phyloP scores from a whole-genome alignment of 345 rosid species.

The Hibiscus trionum region DNA sequence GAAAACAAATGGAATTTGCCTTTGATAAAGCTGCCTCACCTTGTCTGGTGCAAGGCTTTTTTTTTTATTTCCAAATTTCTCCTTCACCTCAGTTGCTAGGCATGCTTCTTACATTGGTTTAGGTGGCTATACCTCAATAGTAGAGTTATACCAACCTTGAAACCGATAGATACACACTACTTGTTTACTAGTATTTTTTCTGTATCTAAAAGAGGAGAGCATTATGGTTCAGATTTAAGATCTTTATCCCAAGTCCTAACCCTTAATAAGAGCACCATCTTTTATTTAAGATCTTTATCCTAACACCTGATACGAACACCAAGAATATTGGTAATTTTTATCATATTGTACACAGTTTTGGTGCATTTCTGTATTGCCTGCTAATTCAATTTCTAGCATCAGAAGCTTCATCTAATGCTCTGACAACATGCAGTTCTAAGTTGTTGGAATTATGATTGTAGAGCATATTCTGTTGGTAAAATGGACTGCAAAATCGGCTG shows the following conservation, averaged over 20 bases:
- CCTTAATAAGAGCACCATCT: background rate
- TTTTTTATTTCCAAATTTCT: background rate
- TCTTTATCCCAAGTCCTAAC: background rate
- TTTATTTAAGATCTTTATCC: background rate
- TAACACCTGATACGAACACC: background rate
- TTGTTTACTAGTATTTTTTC: background rate
- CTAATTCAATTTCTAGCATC: background rate
- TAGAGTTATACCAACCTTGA: background rate
- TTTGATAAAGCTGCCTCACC: background rate
- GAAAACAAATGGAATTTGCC: background rate
- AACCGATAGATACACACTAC: background rate
- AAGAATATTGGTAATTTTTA: background rate
- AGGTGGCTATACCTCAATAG: background rate
- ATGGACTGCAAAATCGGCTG: too few species aligned
- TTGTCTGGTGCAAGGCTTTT: background rate
- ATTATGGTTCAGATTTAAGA: background rate
- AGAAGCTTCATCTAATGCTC: background rate
- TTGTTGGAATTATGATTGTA: background rate
- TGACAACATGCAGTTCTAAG: background rate
- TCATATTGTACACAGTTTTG: background rate
- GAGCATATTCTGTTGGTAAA: background rate
- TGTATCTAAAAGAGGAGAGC: background rate
- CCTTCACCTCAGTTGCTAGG: background rate
- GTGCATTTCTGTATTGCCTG: background rate
- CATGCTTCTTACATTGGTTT: background rate